Conservation (phyloP, 768 basidiomycete genomes). For the Cantharellus cinnabarinus region DNA sequence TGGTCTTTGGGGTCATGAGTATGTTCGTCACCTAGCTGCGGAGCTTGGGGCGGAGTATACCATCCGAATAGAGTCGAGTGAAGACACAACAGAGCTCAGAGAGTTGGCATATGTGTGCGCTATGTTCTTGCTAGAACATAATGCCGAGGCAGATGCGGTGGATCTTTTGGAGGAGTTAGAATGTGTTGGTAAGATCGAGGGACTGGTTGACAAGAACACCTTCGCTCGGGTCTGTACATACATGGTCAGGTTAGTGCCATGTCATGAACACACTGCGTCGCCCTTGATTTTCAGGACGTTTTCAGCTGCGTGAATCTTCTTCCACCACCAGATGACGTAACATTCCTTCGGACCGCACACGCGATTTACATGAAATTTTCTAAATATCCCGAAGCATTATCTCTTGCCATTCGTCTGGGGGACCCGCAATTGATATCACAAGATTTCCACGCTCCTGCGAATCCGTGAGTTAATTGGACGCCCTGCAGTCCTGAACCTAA, state of each 20-base stretch:
- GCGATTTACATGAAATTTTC: slow-evolving; percentile 69
- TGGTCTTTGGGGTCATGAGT: slow-evolving; percentile 98
- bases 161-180: slow-evolving; percentile 89
- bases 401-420: slow-evolving; percentile 66
- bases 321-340: slow-evolving; percentile 77
- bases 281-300: slow-evolving; percentile 6
- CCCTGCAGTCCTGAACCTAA: not conserved
- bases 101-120: slow-evolving; percentile 67
- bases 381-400: slow-evolving; percentile 79
- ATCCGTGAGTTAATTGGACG: slow-evolving; percentile 36
- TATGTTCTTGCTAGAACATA: slow-evolving; percentile 74
- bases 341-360: slow-evolving; percentile 78
- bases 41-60: slow-evolving; percentile 90
- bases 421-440: slow-evolving; percentile 60
- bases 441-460: slow-evolving; percentile 79
- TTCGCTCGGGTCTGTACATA: slow-evolving; percentile 82
- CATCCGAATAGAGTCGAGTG: slow-evolving; percentile 30
- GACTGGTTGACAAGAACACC: slow-evolving; percentile 71
- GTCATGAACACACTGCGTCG: not conserved
- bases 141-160: slow-evolving; percentile 96
- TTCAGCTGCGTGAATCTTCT: slow-evolving; percentile 69
- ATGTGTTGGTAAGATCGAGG: slow-evolving; percentile 55
- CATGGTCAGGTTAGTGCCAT: slow-evolving; percentile 60
- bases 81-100: slow-evolving; percentile 43
- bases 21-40: slow-evolving; percentile 87